Evolutionary conservation across 352 stramenopile species (phyloP).

Genomic region (Globisporangium nagaii): DNA sequence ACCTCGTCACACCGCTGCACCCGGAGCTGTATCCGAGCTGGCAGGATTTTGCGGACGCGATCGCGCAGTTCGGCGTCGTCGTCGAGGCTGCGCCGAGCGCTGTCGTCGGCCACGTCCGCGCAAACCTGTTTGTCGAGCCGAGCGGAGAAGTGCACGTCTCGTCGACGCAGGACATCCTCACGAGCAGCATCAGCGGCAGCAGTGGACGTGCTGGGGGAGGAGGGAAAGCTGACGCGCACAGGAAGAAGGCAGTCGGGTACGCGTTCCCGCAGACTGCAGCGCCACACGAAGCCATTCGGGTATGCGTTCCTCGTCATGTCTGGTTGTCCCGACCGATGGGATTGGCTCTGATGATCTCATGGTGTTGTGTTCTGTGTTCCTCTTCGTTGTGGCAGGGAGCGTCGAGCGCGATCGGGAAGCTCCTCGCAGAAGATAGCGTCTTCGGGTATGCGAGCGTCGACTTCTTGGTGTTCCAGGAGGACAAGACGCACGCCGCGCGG

Average conservation of each 20-base stretch:
- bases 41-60: conserved; percentile 44
- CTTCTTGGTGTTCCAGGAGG: conserved; percentile 69
- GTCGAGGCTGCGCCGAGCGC: conserved; percentile 62
- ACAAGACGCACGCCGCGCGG: conserved; percentile 29
- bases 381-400: too few relatives aligned
- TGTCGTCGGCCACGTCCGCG: conserved; percentile 43
- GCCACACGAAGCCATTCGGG: conserved; percentile 67
- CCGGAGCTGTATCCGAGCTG: conserved; percentile 62
- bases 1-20: conserved; percentile 18
- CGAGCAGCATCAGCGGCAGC: conserved; percentile 9
- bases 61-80: conserved; percentile 67
- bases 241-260: conserved; percentile 41
- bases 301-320: not conserved
- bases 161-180: conserved; percentile 63
- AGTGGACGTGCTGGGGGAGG: not conserved
- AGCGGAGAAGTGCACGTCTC: conserved; percentile 57
- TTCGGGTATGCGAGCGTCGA: conserved; percentile 85
- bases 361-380: not conserved
- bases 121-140: conserved; percentile 79
- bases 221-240: conserved; percentile 13
- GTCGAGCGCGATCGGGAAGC: conserved; percentile 38
- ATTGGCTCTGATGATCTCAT: not conserved
- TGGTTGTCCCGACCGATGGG: too few relatives aligned
- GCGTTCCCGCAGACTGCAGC: conserved; percentile 77
- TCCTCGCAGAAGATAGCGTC: conserved; percentile 36